These are phyloP conservation scores for Phytophthora meadii DNA, from an alignment of 352 stramenopile species.

Conservation along the genomic window DNA sequence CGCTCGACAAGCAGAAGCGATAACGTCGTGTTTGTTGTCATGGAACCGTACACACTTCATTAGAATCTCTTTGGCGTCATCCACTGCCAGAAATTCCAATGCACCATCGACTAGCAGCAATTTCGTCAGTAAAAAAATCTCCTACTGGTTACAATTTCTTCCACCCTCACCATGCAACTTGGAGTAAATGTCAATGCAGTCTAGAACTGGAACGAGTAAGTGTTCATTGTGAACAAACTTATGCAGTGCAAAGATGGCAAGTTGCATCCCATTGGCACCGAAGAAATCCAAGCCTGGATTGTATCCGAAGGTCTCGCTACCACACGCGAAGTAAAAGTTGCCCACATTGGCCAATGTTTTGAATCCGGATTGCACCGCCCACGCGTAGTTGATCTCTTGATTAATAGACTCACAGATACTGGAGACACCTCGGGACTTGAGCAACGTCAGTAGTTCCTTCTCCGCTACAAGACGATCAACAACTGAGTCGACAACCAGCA, in stretches of 20 bases:
- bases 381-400: conserved; percentile 82
- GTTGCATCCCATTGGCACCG: conserved; percentile 62
- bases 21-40: conserved; percentile 80
- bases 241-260: conserved; percentile 71
- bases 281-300: conserved; percentile 78
- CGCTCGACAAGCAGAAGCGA: conserved; percentile 62
- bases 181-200: conserved; percentile 72
- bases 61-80: conserved; percentile 63
- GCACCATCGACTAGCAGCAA: conserved; percentile 56
- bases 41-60: conserved; percentile 81
- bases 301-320: conserved; percentile 66
- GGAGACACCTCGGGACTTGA: conserved; percentile 66
- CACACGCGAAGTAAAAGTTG: conserved; percentile 85
- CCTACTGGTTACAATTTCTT: background rate
- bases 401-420: conserved; percentile 78
- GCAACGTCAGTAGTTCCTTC: conserved; percentile 65
- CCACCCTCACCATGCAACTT: conserved; percentile 65
- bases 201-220: conserved; percentile 68
- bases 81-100: conserved; percentile 69
- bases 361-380: conserved; percentile 75
- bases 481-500: conserved; percentile 5
- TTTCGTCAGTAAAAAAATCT: background rate
- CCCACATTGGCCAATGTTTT: conserved; percentile 69
- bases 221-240: conserved; percentile 82
- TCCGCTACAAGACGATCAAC: conserved; percentile 45